Conservation (phyloP, 768 basidiomycete species). For the Daedalea quercina region DNA sequence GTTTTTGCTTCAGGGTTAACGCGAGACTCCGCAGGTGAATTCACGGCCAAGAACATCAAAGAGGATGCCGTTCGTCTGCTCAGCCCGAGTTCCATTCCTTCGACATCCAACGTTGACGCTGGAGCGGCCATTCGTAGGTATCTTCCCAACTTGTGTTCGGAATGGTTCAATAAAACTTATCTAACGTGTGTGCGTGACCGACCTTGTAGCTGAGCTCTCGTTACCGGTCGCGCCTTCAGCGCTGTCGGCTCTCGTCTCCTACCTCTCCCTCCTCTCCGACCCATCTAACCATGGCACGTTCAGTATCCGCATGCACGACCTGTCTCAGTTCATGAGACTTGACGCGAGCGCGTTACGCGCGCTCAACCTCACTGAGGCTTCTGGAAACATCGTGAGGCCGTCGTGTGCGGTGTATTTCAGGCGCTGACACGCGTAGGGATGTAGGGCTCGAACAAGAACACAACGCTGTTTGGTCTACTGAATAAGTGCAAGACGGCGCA, state of each 20-base stretch:
- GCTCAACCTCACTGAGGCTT: constrained; percentile 73
- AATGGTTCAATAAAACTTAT: neutral
- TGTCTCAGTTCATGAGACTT: constrained; percentile 91
- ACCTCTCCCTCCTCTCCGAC: constrained; percentile 76
- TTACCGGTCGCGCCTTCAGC: constrained; percentile 76
- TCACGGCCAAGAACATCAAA: constrained; percentile 68
- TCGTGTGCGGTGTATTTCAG: too few species aligned
- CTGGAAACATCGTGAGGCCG: constrained; percentile 37
- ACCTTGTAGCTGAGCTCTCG: constrained; percentile 59
- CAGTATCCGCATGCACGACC: constrained; percentile 78
- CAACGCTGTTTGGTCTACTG: constrained; percentile 81
- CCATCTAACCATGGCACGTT: constrained; percentile 74
- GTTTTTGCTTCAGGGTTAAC: neutral
- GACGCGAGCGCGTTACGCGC: constrained; percentile 94
- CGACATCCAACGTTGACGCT: constrained; percentile 41
- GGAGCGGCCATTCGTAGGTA: constrained; percentile 48
- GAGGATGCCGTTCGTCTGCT: constrained; percentile 76
- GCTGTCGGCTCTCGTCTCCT: constrained; percentile 73
- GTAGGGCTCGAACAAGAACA: constrained; percentile 68
- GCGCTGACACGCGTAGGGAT: neutral
- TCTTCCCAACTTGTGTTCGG: neutral
- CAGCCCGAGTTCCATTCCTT: constrained; percentile 32
- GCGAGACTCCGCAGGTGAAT: constrained; percentile 56
- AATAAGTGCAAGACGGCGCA: constrained; percentile 97
- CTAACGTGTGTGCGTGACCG: neutral